A percentile compares a stretch with the other conserved stretches of the same genome.
These are phyloP conservation scores for Actinidia arguta DNA, from an alignment of 179 eudicot genomes.

Conservation along the genomic window DNA sequence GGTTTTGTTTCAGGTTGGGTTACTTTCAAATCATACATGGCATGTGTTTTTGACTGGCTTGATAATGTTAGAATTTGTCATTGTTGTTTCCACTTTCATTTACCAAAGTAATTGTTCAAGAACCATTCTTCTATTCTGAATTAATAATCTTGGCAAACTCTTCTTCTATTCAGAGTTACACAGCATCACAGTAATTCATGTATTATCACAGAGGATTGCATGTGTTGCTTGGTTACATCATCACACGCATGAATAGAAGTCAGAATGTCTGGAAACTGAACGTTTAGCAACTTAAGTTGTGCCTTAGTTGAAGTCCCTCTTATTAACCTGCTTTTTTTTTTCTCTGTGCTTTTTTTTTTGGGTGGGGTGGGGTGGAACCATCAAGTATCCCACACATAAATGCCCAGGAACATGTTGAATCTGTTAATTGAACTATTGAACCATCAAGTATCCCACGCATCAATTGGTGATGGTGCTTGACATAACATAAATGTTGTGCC, in stretches of 20 bases:
- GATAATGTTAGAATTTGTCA: not conserved
- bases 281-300: not conserved
- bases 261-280: not conserved
- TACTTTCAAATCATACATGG: not conserved
- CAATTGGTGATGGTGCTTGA: too few relatives aligned
- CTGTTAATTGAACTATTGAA: too few relatives aligned
- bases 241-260: not conserved
- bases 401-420: not conserved
- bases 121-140: not conserved
- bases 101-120: not conserved
- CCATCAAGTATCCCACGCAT: too few relatives aligned
- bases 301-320: not conserved
- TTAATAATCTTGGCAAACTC: not conserved
- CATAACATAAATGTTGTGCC: too few relatives aligned
- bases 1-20: slow-evolving; percentile 80
- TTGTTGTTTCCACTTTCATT: not conserved
- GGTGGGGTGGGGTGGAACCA: not conserved
- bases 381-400: not conserved
- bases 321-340: not conserved
- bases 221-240: not conserved
- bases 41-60: not conserved
- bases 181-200: too few relatives aligned
- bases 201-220: not conserved
- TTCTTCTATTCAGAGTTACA: slow-evolving; percentile 1
- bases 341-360: not conserved